Conservation (phyloP, 2,329 filamentous ascomycete genomes). For the Fusarium napiforme region DNA sequence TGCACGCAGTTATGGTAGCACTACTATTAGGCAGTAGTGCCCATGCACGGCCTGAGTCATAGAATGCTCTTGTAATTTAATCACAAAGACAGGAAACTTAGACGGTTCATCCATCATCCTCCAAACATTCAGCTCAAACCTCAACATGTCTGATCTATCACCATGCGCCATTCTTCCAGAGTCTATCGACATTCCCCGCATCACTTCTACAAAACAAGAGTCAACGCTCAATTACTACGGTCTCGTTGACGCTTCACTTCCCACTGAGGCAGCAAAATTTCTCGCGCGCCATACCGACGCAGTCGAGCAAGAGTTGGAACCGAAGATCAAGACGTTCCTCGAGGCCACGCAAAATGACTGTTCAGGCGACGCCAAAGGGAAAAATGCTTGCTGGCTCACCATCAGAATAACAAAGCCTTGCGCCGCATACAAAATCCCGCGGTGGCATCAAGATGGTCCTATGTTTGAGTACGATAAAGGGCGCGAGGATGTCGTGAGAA, state of each 20-base stretch:
- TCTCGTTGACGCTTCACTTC: rapidly evolving
- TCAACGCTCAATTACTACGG: background rate
- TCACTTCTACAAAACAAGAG: background rate
- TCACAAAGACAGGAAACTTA: rapidly evolving
- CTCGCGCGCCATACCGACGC: background rate
- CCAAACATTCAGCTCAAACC: rapidly evolving
- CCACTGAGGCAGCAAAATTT: background rate
- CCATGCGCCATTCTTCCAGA: background rate
- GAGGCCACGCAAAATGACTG: background rate
- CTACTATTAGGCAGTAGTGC: background rate
- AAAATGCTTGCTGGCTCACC: background rate
- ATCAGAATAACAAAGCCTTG: background rate
- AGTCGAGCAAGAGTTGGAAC: background rate
- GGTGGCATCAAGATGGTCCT: background rate
- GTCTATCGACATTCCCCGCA: background rate
- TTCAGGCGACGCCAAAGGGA: background rate
- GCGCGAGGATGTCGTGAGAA: background rate
- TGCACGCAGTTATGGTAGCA: background rate
- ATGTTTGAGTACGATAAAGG: background rate
- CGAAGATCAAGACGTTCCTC: background rate
- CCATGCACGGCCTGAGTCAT: background rate
- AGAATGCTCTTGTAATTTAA: rapidly evolving
- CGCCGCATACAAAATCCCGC: background rate
- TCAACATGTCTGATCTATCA: background rate
- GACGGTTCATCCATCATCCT: rapidly evolving